phyloP scores from a whole-genome alignment of 108 stramenopile species.

The Cyclotella kingstonii region DNA sequence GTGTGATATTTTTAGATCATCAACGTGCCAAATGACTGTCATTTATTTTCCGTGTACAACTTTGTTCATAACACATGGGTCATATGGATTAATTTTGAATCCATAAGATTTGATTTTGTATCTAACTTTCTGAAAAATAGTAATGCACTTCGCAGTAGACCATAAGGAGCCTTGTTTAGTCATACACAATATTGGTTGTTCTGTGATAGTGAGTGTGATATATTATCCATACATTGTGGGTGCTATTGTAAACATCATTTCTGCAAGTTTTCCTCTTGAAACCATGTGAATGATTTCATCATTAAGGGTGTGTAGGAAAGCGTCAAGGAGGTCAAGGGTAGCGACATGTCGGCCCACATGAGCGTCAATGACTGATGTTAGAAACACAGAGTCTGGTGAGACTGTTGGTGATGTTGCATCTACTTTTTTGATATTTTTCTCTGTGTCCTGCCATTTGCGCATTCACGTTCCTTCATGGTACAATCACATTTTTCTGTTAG shows the following conservation, averaged over 20 bases:
- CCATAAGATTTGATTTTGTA: too few relatives aligned
- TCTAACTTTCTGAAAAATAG: too few relatives aligned
- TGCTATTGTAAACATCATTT: not conserved
- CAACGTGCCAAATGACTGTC: too few relatives aligned
- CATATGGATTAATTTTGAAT: too few relatives aligned
- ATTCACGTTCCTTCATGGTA: constrained; percentile 29
- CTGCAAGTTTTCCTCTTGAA: constrained; percentile 11
- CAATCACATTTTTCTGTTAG: constrained; percentile 42
- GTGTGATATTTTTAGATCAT: too few relatives aligned
- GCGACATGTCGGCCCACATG: constrained; percentile 45
- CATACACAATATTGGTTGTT: too few relatives aligned
- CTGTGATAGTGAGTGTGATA: too few relatives aligned
- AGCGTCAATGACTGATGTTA: constrained; percentile 43
- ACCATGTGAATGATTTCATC: constrained; percentile 29
- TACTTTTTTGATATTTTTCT: constrained; percentile 23
- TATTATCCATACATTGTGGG: not conserved
- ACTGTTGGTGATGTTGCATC: constrained; percentile 44
- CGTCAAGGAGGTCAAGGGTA: constrained; percentile 47
- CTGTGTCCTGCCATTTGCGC: constrained; percentile 34
- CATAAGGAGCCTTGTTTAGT: too few relatives aligned
- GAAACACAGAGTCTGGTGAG: constrained; percentile 19
- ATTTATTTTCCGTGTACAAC: too few relatives aligned
- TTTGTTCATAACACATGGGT: too few relatives aligned
- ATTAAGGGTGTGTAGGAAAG: constrained; percentile 49
- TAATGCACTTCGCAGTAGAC: too few relatives aligned